Evolutionary conservation across 208 protist species (phyloP), one percentile per base, ranked within the genome.

Genomic region (Leishmania mexicana): DNA sequence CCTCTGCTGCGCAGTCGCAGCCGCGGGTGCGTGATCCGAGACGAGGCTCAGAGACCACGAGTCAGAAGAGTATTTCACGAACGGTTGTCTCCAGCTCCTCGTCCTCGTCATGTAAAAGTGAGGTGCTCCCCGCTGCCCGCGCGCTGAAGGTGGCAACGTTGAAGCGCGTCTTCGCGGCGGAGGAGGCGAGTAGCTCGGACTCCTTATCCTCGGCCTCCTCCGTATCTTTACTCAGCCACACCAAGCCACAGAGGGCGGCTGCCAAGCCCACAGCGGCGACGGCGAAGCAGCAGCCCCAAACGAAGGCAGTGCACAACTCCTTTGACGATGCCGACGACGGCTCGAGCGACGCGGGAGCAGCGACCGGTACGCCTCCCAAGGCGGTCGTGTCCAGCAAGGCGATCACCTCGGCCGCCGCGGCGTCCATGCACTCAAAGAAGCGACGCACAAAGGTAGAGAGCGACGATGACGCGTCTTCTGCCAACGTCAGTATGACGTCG

Each of bases 261-360:
- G 11, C 47, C 24, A 74, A 28, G 28, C 38, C 58, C 28, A 78
- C 53, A 2, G 53, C 72, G 62, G 38, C 67, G 51, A 35, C 73
- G 28, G 31, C 45, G 7, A 38, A 38, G 35, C 24, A 38, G 49
- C 47, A 60, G 49, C 17, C 47, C 31, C 19, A 15, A 2, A 28
- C 47, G 13, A 58, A 77, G 42, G n/a, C 74, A 5, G 60, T 67
- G 47, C 76, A 75, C 67, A 85, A 85, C 57, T 83, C 81, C n/a
- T 88, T 85, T 67, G 60, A 67, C 74, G 81, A 87, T 65, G 57
- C 80, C 11, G 81, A 88, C 75, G 57, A 81, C 81, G 53, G 76
- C 51, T 74, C 65, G 19, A 62, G 57, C 57, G 54, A 67, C 0
- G 74, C 13, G 15, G 74, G 21, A 40, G 74, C 40, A 8, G 72